Conservation (phyloP, 208 protist genomes). For the Leishmania guyanensis region DNA sequence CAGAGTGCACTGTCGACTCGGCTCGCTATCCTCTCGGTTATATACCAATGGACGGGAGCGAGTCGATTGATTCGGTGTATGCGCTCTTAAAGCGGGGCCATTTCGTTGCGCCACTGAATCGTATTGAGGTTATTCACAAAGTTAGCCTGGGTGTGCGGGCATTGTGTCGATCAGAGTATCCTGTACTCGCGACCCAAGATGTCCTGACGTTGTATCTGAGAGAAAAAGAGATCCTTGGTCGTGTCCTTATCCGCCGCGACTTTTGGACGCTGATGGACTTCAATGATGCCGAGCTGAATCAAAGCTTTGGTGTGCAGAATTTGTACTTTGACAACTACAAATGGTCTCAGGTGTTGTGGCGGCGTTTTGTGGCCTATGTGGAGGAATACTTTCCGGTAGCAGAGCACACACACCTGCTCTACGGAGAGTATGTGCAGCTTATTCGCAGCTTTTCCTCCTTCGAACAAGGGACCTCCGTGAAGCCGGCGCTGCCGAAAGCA, state of each 20-base stretch:
- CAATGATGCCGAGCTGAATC: slow-evolving; percentile 87
- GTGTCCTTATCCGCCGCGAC: slow-evolving; percentile 79
- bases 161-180: slow-evolving; percentile 70
- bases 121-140: slow-evolving; percentile 80
- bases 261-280: slow-evolving; percentile 90
- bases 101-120: slow-evolving; percentile 77
- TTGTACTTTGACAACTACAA: slow-evolving; percentile 92
- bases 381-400: slow-evolving; percentile 83
- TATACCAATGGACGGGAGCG: slow-evolving; percentile 76
- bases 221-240: slow-evolving; percentile 64
- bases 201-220: slow-evolving; percentile 39
- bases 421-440: slow-evolving; percentile 78
- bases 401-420: slow-evolving; percentile 82
- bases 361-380: slow-evolving; percentile 81
- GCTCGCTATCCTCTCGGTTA: slow-evolving; percentile 73
- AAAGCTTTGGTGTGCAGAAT: slow-evolving; percentile 90
- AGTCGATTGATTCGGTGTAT: slow-evolving; percentile 81
- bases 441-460: slow-evolving; percentile 81
- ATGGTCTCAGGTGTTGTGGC: slow-evolving; percentile 90
- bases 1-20: slow-evolving; percentile 39
- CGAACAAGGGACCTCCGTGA: slow-evolving; percentile 63
- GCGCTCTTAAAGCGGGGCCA: slow-evolving; percentile 70
- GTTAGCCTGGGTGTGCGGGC: slow-evolving; percentile 49
- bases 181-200: slow-evolving; percentile 55
- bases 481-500: slow-evolving; percentile 49